A percentile compares a stretch with the other conserved stretches of the same genome.
These are phyloP conservation scores for Ustilago shanxiensis DNA, from an alignment of 1,284 basidiomycete species.

Conservation along the genomic window DNA sequence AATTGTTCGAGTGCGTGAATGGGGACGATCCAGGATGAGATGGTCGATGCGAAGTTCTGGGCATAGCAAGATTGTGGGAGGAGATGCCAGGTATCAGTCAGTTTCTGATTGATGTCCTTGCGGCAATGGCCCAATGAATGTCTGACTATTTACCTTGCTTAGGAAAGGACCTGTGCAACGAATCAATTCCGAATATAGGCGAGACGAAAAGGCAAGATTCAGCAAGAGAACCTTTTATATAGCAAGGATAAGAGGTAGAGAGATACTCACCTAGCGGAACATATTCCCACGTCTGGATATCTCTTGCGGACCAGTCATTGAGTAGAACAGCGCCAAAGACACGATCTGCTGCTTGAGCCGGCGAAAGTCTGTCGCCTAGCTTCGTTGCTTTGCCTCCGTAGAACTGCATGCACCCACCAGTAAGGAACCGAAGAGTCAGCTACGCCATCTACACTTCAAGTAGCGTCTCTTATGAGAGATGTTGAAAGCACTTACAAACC, in stretches of 20 bases:
- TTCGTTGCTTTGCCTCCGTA: conserved; percentile 43
- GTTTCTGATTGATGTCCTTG: not conserved
- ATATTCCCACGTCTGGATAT: conserved; percentile 55
- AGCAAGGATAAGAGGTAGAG: too few relatives aligned
- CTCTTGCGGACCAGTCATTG: conserved; percentile 61
- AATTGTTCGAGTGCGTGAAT: conserved; percentile 42
- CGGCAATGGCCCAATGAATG: not conserved
- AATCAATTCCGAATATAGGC: not conserved
- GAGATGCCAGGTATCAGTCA: not conserved
- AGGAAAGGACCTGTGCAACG: conserved; percentile 26
- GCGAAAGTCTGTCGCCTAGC: conserved; percentile 35
- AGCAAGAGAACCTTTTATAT: too few relatives aligned
- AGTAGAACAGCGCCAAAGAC: conserved; percentile 59
- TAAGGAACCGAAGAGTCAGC: not conserved
- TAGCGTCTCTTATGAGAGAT: not conserved
- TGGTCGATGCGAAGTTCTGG: conserved; percentile 51
- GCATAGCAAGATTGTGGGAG: not conserved
- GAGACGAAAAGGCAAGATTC: not conserved
- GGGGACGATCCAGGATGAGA: conserved; percentile 50
- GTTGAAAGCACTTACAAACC: conserved; percentile 28
- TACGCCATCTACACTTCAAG: too few relatives aligned
- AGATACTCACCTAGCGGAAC: conserved; percentile 36
- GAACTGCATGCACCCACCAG: conserved; percentile 15
- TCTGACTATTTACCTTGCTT: conserved; percentile 24
- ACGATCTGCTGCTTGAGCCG: conserved; percentile 30